phyloP scores from a whole-genome alignment of 2,329 filamentous ascomycete genomes.

The Colletotrichum eleusines region DNA sequence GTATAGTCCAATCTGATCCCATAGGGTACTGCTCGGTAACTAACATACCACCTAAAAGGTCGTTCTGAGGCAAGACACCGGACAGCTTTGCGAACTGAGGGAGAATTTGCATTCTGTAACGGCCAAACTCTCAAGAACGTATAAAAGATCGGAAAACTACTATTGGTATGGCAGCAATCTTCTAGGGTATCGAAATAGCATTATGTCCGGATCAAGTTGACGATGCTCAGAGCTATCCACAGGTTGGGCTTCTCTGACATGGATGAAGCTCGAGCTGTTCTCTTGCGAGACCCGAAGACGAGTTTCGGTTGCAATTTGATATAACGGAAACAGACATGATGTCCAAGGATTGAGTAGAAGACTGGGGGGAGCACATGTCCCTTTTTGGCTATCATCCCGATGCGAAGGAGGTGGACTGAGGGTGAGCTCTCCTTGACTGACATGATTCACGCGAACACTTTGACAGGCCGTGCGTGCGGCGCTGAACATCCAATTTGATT shows the following conservation, averaged over 20 bases:
- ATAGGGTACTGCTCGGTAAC: background rate
- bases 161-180: background rate
- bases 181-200: background rate
- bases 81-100: background rate
- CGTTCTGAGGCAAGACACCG: background rate
- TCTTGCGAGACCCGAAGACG: background rate
- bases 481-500: slow-evolving; percentile 10
- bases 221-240: background rate
- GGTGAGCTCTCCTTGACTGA: slow-evolving; percentile 8
- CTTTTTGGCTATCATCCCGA: slow-evolving; percentile 23
- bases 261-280: background rate
- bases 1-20: background rate
- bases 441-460: slow-evolving; percentile 26
- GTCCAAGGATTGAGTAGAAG: background rate
- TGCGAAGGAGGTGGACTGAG: slow-evolving; percentile 26
- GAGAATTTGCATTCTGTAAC: background rate
- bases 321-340: slow-evolving; percentile 14
- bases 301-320: slow-evolving; percentile 2
- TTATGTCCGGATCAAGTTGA: no score
- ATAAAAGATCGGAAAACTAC: background rate
- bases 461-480: slow-evolving; percentile 35
- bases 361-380: background rate
- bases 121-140: background rate
- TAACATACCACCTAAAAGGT: background rate
- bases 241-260: background rate